phyloP scores from a whole-genome alignment of 2,329 filamentous ascomycete genomes.

The Ceratocystis huliohia region DNA sequence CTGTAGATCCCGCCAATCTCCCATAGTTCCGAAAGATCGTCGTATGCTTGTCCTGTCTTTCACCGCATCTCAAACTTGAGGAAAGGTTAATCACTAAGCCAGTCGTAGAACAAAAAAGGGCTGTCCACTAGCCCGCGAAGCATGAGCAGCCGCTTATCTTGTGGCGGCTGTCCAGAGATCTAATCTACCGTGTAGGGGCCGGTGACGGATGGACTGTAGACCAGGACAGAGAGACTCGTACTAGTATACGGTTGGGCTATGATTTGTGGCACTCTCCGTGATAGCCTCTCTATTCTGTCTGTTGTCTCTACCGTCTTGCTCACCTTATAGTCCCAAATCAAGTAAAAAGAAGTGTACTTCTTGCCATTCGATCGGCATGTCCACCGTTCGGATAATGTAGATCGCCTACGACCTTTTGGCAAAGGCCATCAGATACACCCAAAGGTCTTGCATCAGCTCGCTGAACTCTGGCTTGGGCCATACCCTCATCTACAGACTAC shows the following conservation, averaged over 20 bases:
- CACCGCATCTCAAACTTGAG: neutral
- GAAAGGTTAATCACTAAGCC: neutral
- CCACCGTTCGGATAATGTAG: neutral
- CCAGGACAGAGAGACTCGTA: neutral
- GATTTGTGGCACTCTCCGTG: neutral
- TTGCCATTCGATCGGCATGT: constrained; percentile 1
- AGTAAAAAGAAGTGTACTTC: neutral
- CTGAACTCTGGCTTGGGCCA: neutral
- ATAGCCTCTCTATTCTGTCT: neutral
- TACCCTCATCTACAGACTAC: neutral
- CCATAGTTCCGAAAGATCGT: neutral
- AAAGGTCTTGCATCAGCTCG: neutral
- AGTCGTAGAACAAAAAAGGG: neutral
- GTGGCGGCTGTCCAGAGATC: neutral
- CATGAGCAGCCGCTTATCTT: neutral
- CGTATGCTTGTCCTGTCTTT: neutral
- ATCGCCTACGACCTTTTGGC: neutral
- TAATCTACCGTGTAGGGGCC: neutral
- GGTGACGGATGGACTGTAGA: neutral
- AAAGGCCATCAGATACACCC: neutral
- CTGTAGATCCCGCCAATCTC: neutral
- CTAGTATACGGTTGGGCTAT: neutral
- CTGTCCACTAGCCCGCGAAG: neutral
- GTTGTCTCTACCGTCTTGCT: constrained; percentile 2
- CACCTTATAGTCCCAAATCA: neutral